Evolutionary conservation across 176 grass and related monocot species (phyloP).

Genomic region (Aegilops bicornis): DNA sequence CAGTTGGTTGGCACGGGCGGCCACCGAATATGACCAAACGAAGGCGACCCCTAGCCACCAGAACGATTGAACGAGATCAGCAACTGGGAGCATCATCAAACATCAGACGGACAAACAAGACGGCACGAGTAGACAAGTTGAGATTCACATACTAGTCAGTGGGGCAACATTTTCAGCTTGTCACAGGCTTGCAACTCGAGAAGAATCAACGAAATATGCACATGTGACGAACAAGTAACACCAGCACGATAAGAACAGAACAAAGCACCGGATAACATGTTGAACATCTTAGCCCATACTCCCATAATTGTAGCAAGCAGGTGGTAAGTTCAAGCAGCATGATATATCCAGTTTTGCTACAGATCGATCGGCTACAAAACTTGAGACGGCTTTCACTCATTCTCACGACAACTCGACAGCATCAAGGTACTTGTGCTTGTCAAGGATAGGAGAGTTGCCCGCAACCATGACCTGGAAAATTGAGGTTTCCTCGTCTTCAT

Average conservation of each 20-base stretch:
- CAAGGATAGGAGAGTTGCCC: slow-evolving; percentile 16
- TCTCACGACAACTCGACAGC: slow-evolving; percentile 13
- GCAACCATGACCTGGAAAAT: slow-evolving; percentile 17
- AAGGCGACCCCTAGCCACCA: background rate
- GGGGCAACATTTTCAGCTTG: background rate
- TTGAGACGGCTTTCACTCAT: slow-evolving; percentile 13
- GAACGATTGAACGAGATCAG: background rate
- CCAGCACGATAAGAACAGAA: background rate
- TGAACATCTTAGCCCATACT: background rate
- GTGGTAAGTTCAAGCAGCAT: slow-evolving; percentile 24
- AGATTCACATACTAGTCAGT: background rate
- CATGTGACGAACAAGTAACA: background rate
- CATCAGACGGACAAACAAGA: background rate
- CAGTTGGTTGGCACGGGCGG: background rate
- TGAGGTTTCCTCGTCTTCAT: slow-evolving; percentile 21
- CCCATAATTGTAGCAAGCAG: background rate
- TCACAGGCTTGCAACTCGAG: background rate
- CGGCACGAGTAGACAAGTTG: background rate
- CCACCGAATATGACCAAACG: background rate
- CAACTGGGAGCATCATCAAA: background rate
- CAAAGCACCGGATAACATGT: background rate
- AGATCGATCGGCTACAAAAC: slow-evolving; percentile 54
- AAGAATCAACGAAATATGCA: background rate
- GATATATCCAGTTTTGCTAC: slow-evolving; percentile 39
- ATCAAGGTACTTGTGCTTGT: background rate